phyloP scores from a whole-genome alignment of 2,329 filamentous ascomycete species.

The Diaporthe sp. region DNA sequence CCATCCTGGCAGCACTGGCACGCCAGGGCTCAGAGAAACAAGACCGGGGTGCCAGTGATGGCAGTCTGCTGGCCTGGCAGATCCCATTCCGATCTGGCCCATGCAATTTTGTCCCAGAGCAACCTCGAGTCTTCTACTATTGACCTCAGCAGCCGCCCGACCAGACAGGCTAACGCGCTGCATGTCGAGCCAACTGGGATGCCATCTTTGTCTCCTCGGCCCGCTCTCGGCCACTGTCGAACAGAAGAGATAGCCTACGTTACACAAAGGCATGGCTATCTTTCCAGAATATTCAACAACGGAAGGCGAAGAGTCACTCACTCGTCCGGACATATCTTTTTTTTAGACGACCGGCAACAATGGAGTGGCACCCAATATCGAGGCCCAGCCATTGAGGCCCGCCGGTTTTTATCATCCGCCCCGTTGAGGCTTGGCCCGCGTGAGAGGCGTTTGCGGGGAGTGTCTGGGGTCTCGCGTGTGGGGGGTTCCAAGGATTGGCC shows the following conservation, averaged over 20 bases:
- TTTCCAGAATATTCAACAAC: too few species aligned
- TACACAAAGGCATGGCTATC: neutral
- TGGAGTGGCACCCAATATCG: neutral
- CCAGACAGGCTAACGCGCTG: neutral
- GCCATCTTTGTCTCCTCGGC: neutral
- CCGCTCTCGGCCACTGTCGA: neutral
- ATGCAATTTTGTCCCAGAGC: neutral
- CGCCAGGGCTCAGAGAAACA: neutral
- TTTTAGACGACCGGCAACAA: neutral
- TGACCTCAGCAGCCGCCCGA: neutral
- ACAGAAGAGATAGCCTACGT: neutral
- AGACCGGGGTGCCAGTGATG: neutral
- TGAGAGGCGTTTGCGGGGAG: constrained; percentile 19
- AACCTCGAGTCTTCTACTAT: neutral
- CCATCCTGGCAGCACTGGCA: neutral
- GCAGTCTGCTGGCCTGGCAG: neutral
- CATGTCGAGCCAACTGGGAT: neutral
- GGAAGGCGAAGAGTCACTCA: too few species aligned
- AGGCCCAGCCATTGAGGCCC: neutral
- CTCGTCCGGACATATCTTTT: neutral
- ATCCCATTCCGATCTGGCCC: neutral
- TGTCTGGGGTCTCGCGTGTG: constrained; percentile 1
- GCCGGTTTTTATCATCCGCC: neutral
- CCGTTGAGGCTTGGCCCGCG: neutral
- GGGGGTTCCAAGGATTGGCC: constrained; percentile 7